Base-by-base conservation (phyloP, 164 flowering plant species). In the Kalanchoe fedtschenkoi region DNA sequence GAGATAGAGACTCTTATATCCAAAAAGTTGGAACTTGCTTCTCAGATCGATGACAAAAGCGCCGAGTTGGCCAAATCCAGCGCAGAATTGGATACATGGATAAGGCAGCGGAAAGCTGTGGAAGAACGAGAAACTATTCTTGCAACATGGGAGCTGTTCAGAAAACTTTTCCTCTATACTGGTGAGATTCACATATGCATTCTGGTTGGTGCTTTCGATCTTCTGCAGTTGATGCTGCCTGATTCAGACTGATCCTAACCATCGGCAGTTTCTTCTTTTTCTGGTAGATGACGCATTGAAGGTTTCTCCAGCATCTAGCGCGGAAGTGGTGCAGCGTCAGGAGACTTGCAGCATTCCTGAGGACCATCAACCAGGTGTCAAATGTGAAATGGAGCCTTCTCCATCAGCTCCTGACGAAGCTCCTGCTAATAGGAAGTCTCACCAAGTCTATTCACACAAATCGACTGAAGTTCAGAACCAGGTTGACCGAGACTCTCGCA, bases 1-100 rank as follows among this genome's bases (percentile, higher is more conserved):
- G 78, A 24, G 2, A 46, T 75, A 72, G 51, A 81, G 81, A 3
- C 81, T 79, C 2, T 69, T 70, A 51, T 30, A 70, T 0, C 24
- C 74, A 29, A 17, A 13, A 51, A 51, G 56, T 17, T 26, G 32
- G 30, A 29, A 51, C 56, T 51, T 5, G 56, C 28, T 51, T 13
- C 56, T 51, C 24, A 51, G 32, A 26, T 51, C 17, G 14, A 26
- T 15, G 56, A 26, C 16, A 51, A 13, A 26, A 26, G 15, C 13
- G 56, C 32, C 16, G 28, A 13, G 56, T 16, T 51, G 4, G 32
- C 32, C 56, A 26, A 24, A 51, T 51, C 32, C 17, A 9, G 17
- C 4, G 4, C 28, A 28, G 32, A 51, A 10, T 13, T 51, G 2
- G 32, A 26, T 26, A 24, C 32, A 3, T 51, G 56, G 56, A 26